Conservation (phyloP, 2,329 filamentous ascomycete genomes). For the Stagonosporopsis vannaccii region DNA sequence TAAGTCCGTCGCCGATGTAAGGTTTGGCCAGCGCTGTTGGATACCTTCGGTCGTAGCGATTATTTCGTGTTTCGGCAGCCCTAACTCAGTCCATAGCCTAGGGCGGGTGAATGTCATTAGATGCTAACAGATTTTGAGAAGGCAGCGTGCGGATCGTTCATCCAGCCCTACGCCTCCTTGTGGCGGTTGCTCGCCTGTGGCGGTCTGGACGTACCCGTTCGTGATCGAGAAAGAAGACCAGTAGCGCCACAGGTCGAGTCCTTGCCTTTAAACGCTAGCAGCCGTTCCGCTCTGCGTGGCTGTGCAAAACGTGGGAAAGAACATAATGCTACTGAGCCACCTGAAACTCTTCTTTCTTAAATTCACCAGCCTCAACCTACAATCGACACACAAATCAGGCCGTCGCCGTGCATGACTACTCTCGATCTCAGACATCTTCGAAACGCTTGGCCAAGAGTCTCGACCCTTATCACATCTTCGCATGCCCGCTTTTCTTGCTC, state of each 20-base stretch:
- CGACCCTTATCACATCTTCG: slow-evolving; percentile 1
- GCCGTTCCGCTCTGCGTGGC: slow-evolving; percentile 18
- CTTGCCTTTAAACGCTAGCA: slow-evolving; percentile 17
- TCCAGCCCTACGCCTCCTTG: slow-evolving; percentile 4
- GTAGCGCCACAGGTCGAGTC: slow-evolving; percentile 18
- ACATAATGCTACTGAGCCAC: slow-evolving; percentile 20
- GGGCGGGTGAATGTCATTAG: background rate
- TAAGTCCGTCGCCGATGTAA: background rate
- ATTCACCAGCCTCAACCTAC: slow-evolving; percentile 9
- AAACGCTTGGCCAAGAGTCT: slow-evolving; percentile 17
- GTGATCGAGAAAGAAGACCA: slow-evolving; percentile 2
- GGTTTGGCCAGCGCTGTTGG: background rate
- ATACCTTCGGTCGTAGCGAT: background rate
- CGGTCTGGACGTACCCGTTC: slow-evolving; percentile 11
- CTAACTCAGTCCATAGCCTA: background rate
- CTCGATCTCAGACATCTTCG: slow-evolving; percentile 8
- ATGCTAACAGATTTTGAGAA: background rate
- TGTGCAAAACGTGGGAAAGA: slow-evolving; percentile 12
- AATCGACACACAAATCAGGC: background rate
- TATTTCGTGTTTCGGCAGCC: background rate
- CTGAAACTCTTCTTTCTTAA: background rate
- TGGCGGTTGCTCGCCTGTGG: slow-evolving; percentile 9
- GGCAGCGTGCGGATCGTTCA: background rate
- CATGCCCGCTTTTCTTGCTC: slow-evolving; percentile 3
- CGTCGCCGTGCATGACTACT: background rate